phyloP scores from a whole-genome alignment of 1,139 yeast species.

The Saccharomyces hybrid region DNA sequence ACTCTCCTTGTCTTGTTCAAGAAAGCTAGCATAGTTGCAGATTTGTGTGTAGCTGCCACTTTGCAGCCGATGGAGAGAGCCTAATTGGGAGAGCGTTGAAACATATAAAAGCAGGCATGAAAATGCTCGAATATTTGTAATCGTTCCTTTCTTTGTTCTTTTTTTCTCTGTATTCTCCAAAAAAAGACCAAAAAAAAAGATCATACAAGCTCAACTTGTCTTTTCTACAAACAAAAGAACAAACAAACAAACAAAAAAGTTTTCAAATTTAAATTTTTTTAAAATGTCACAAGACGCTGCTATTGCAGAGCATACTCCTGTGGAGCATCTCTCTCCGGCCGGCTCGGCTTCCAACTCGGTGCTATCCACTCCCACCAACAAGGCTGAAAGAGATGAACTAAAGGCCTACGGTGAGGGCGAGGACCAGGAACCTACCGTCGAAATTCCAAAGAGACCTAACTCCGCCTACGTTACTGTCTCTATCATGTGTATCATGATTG shows the following conservation, averaged over 20 bases:
- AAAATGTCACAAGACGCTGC: conserved; percentile 1
- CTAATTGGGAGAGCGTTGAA: no score
- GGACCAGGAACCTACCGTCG: neutral
- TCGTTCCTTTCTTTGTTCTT: no score
- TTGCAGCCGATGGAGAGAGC: no score
- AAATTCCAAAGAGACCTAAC: conserved; percentile 22
- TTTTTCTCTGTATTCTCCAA: no score
- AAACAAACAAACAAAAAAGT: neutral
- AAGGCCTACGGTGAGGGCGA: conserved; percentile 9
- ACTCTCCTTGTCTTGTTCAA: neutral
- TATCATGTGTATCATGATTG: conserved; percentile 40
- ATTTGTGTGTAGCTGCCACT: no score
- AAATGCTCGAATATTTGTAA: no score
- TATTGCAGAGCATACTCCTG: conserved; percentile 4
- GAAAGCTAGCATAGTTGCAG: neutral
- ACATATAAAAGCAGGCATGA: no score
- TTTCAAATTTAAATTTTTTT: neutral
- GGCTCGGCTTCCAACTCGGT: conserved; percentile 6
- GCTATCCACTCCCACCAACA: conserved; percentile 11
- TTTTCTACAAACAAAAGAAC: neutral
- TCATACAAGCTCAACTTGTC: neutral
- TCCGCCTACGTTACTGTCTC: conserved; percentile 34
- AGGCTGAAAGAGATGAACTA: conserved; percentile 12
- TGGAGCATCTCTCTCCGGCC: conserved; percentile 3
- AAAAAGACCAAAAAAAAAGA: neutral